Evolutionary conservation across 1,284 basidiomycete species (phyloP).

Genomic region (Takashimella tepidaria): DNA sequence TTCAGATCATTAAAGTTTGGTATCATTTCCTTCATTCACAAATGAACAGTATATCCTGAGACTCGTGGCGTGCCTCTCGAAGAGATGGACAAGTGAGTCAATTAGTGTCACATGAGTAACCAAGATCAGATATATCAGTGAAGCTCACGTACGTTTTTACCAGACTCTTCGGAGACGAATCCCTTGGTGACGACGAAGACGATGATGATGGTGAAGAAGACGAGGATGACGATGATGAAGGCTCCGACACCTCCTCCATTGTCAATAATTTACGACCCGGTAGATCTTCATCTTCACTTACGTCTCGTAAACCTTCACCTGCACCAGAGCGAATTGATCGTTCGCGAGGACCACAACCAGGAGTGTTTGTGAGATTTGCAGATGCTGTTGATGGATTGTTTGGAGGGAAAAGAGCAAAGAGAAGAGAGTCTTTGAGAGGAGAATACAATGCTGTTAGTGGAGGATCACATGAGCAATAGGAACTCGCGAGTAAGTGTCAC

Average conservation of each 20-base stretch:
- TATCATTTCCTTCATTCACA: neutral
- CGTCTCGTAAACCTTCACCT: slow-evolving; percentile 32
- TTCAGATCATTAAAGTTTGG: neutral
- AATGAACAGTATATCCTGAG: slow-evolving; percentile 49
- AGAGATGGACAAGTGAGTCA: slow-evolving; percentile 50
- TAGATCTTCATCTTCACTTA: slow-evolving; percentile 32
- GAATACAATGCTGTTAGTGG: slow-evolving; percentile 55
- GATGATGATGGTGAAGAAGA: slow-evolving; percentile 31
- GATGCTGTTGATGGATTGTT: slow-evolving; percentile 56
- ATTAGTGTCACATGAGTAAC: slow-evolving; percentile 16
- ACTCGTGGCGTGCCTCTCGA: slow-evolving; percentile 54
- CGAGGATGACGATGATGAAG: slow-evolving; percentile 55
- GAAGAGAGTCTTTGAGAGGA: slow-evolving; percentile 40
- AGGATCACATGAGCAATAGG: slow-evolving; percentile 59
- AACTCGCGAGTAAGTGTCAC: slow-evolving; percentile 59
- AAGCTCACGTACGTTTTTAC: neutral
- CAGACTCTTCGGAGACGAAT: slow-evolving; percentile 38
- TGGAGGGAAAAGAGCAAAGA: slow-evolving; percentile 47
- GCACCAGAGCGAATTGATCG: slow-evolving; percentile 12
- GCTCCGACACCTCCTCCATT: slow-evolving; percentile 63
- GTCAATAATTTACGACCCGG: slow-evolving; percentile 34
- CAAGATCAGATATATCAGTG: too few relatives aligned
- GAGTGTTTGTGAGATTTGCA: slow-evolving; percentile 32
- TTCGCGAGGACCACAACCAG: slow-evolving; percentile 38
- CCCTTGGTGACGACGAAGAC: slow-evolving; percentile 15